phyloP scores from a whole-genome alignment of 2,329 filamentous ascomycete genomes.

The Boeremia lycopersici region DNA sequence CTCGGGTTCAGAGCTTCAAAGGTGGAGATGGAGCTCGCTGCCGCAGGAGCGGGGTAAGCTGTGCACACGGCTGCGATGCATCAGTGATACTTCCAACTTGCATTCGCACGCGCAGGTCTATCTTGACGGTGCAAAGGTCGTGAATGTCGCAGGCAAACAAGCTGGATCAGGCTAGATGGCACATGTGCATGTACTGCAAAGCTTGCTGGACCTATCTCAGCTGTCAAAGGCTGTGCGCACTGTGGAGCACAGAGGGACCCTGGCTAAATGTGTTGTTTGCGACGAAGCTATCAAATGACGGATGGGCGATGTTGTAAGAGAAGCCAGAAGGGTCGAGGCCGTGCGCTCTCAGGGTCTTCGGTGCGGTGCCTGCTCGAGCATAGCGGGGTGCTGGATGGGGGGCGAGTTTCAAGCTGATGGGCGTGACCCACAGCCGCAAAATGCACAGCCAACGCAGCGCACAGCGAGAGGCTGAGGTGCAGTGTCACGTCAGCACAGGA shows the following conservation, averaged over 20 bases:
- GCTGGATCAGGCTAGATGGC: no score
- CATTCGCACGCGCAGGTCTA: no score
- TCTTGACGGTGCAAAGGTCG: no score
- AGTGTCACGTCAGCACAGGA: slow-evolving; percentile 6
- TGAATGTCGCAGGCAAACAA: no score
- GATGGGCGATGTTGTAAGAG: background rate
- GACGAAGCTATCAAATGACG: background rate
- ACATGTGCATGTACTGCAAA: background rate
- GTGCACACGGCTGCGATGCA: background rate
- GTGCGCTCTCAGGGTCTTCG: slow-evolving; percentile 11
- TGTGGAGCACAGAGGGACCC: background rate
- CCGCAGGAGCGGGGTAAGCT: slow-evolving; percentile 12
- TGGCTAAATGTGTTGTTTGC: background rate
- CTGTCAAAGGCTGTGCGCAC: background rate
- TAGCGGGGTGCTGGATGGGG: slow-evolving; percentile 4
- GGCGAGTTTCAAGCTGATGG: background rate
- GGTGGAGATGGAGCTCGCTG: slow-evolving; percentile 7
- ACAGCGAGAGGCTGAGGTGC: background rate
- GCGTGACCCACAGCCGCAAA: slow-evolving; percentile 1
- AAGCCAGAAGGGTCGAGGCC: background rate
- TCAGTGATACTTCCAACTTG: no score
- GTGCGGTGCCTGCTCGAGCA: slow-evolving; percentile 1
- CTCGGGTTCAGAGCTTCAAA: slow-evolving; percentile 10
- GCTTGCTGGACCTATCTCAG: background rate
- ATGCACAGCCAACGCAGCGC: slow-evolving; percentile 13